phyloP scores from a whole-genome alignment of 805 yeast species.

The Myxozyma monticola region DNA sequence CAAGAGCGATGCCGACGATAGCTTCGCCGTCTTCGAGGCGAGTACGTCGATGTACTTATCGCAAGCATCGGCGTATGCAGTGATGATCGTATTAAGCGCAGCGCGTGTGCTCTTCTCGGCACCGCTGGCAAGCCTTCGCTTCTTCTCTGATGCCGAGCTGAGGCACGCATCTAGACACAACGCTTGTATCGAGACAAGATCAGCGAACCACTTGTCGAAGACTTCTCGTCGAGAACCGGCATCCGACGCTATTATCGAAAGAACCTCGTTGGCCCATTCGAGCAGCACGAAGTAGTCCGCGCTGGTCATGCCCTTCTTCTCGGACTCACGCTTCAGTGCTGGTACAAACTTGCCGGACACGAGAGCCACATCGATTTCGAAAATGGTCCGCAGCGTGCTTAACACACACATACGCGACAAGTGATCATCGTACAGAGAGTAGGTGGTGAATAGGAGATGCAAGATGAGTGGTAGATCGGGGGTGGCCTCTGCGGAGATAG shows the following conservation, averaged over 20 bases:
- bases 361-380: conserved; percentile 1
- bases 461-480: conserved; percentile 18
- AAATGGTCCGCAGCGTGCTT: conserved; percentile 11
- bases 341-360: conserved; percentile 12
- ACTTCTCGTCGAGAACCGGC: background rate
- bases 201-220: conserved; percentile 10
- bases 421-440: conserved; percentile 28
- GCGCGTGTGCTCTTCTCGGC: conserved; percentile 14
- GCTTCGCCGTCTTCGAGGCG: conserved; percentile 12
- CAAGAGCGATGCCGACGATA: conserved; percentile 13
- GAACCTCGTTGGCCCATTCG: conserved; percentile 29
- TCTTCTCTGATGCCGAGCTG: conserved; percentile 6
- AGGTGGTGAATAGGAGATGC: conserved; percentile 27
- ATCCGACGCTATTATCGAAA: conserved; percentile 1
- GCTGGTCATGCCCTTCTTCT: conserved; percentile 22
- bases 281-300: conserved; percentile 29
- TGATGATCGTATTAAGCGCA: conserved; percentile 7
- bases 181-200: conserved; percentile 15
- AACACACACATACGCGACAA: conserved; percentile 27
- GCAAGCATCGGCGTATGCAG: conserved; percentile 12
- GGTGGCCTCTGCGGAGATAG: conserved; percentile 4
- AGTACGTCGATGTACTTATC: conserved; percentile 16
- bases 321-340: conserved; percentile 18
- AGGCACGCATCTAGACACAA: conserved; percentile 13
- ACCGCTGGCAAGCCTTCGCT: conserved; percentile 15